phyloP scores from a whole-genome alignment of 768 basidiomycete species.

The Amanita polypyramis region DNA sequence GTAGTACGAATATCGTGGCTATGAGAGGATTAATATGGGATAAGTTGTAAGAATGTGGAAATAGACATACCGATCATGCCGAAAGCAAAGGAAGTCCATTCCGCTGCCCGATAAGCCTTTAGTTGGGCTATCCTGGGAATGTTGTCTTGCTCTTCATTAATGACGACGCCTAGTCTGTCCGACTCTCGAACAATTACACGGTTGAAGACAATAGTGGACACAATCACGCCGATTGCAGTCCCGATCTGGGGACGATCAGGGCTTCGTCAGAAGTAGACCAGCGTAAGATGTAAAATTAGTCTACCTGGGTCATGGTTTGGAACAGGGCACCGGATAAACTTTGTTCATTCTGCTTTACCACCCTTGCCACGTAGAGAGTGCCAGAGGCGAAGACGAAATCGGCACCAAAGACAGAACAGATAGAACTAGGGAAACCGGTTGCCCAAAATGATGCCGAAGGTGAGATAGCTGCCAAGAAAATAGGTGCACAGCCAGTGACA shows the following conservation, averaged over 20 bases:
- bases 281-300: conserved; percentile 6
- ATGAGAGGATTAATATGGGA: background rate
- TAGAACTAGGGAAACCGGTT: conserved; percentile 59
- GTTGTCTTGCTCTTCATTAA: conserved; percentile 14
- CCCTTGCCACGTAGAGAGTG: conserved; percentile 64
- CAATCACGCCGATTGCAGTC: conserved; percentile 57
- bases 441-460: conserved; percentile 59
- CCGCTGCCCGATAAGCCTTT: conserved; percentile 48
- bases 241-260: conserved; percentile 36
- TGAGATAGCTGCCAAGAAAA: conserved; percentile 61
- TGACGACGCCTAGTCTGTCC: conserved; percentile 18
- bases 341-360: conserved; percentile 59
- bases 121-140: conserved; percentile 29
- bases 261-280: background rate
- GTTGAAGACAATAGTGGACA: conserved; percentile 65
- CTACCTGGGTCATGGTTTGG: conserved; percentile 68
- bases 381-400: conserved; percentile 72
- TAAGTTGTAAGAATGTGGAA: background rate
- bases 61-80: conserved; percentile 40
- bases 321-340: conserved; percentile 68
- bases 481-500: conserved; percentile 43
- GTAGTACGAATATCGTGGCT: conserved; percentile 16
- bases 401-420: conserved; percentile 59
- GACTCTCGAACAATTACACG: conserved; percentile 28
- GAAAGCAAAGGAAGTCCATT: conserved; percentile 58